Conservation (phyloP, 208 protist genomes). For the Strigomonas galati region DNA sequence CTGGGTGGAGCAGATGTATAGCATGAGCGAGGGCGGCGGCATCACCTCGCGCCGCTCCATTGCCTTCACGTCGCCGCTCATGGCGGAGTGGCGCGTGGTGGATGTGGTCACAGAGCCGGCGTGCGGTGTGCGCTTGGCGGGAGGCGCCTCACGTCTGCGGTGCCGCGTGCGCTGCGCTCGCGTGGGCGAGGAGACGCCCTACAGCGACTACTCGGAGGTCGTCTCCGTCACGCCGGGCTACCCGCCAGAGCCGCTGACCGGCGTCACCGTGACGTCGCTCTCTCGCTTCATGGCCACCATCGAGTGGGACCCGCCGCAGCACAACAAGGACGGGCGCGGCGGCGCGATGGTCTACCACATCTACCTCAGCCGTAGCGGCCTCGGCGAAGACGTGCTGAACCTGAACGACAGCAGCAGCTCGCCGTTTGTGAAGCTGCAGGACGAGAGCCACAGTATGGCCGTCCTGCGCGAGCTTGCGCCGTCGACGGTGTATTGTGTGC, state of each 20-base stretch:
- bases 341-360: slow-evolving; percentile 7
- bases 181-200: slow-evolving; percentile 15
- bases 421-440: background rate
- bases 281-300: slow-evolving; percentile 53
- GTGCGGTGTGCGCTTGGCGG: slow-evolving; percentile 61
- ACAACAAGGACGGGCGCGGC: slow-evolving; percentile 19
- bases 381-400: slow-evolving; percentile 11
- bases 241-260: slow-evolving; percentile 74
- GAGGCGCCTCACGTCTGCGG: slow-evolving; percentile 57
- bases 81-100: slow-evolving; percentile 70
- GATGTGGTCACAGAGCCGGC: slow-evolving; percentile 66
- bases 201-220: slow-evolving; percentile 73
- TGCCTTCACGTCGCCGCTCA: slow-evolving; percentile 2
- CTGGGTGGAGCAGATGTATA: slow-evolving; percentile 8
- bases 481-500: slow-evolving; percentile 74
- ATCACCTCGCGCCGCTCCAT: background rate
- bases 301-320: slow-evolving; percentile 60
- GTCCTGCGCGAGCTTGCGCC: slow-evolving; percentile 56
- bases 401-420: background rate
- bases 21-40: slow-evolving; percentile 10
- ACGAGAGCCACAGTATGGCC: slow-evolving; percentile 37
- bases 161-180: slow-evolving; percentile 61
- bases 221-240: slow-evolving; percentile 65
- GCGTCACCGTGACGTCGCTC: slow-evolving; percentile 56
- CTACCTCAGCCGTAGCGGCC: slow-evolving; percentile 17